Conservation (phyloP, 495 filamentous ascomycete species). For the Bombardia bombarda region DNA sequence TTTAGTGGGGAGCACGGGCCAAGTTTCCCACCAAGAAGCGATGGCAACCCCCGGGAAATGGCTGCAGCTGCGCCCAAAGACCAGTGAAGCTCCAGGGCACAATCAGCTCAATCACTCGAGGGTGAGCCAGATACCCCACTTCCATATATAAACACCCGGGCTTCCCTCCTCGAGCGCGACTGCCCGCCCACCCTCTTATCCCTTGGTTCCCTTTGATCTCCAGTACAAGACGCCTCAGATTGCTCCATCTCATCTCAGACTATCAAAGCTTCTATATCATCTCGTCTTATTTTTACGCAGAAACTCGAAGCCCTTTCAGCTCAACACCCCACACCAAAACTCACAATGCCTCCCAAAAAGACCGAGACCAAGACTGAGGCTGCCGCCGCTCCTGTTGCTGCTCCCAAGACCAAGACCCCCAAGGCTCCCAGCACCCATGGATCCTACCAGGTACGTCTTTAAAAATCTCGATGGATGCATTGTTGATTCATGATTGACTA, state of each 20-base stretch:
- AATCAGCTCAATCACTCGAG: constrained; percentile 28
- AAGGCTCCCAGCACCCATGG: constrained; percentile 44
- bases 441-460: constrained; percentile 47
- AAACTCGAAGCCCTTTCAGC: constrained; percentile 5
- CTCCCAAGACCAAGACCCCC: constrained; percentile 40
- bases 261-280: neutral
- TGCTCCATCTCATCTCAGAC: constrained; percentile 1
- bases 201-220: constrained; percentile 22
- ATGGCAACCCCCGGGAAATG: constrained; percentile 15
- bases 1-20: constrained; percentile 16
- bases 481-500: constrained; percentile 27
- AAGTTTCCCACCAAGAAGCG: constrained; percentile 5
- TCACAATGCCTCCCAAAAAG: constrained; percentile 62
- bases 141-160: constrained; percentile 40
- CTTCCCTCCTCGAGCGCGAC: constrained; percentile 38
- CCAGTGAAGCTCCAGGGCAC: constrained; percentile 8
- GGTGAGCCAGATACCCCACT: constrained; percentile 29
- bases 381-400: constrained; percentile 28
- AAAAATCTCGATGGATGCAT: constrained; percentile 7
- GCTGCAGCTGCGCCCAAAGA: constrained; percentile 10
- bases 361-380: constrained; percentile 28
- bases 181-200: constrained; percentile 30
- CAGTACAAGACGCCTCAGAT: constrained; percentile 7
- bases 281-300: neutral
- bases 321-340: constrained; percentile 13